Evolutionary conservation across 2,329 filamentous ascomycete species (phyloP).

Genomic region (Talaromyces sp.): DNA sequence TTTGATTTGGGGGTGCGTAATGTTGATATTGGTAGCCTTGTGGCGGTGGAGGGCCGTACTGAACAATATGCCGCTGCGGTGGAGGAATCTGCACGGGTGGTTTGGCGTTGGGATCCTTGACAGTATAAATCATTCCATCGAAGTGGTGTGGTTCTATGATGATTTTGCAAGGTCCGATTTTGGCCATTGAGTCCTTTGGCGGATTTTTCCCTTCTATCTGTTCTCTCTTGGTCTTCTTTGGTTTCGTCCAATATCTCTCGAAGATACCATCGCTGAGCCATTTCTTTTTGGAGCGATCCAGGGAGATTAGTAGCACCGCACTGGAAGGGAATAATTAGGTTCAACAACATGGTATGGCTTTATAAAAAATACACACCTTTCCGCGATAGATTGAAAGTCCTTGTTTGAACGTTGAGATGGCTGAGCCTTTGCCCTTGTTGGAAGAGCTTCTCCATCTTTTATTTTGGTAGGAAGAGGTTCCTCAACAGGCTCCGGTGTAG

Average conservation of each 20-base stretch:
- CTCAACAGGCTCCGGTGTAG: slow-evolving; percentile 30
- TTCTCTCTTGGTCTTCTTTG: slow-evolving; percentile 51
- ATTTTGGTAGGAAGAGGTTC: slow-evolving; percentile 49
- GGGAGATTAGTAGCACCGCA: slow-evolving; percentile 53
- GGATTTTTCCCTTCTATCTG: slow-evolving; percentile 44
- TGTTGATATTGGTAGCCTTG: slow-evolving; percentile 39
- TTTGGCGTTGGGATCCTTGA: slow-evolving; percentile 45
- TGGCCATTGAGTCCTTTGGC: slow-evolving; percentile 50
- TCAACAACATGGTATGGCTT: not conserved
- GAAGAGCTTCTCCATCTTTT: slow-evolving; percentile 50
- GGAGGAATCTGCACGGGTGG: slow-evolving; percentile 35
- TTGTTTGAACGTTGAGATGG: slow-evolving; percentile 40
- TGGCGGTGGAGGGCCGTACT: slow-evolving; percentile 34
- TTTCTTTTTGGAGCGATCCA: slow-evolving; percentile 56
- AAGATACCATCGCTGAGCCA: slow-evolving; percentile 54
- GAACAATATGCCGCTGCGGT: slow-evolving; percentile 38
- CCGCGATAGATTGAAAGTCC: slow-evolving; percentile 58
- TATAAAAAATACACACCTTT: slow-evolving; percentile 38
- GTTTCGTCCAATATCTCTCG: slow-evolving; percentile 56
- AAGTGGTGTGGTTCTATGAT: slow-evolving; percentile 62
- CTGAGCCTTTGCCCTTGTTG: slow-evolving; percentile 50
- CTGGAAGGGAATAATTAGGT: slow-evolving; percentile 29
- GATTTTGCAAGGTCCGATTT: slow-evolving; percentile 55
- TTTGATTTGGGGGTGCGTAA: slow-evolving; percentile 27
- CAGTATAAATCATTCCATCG: slow-evolving; percentile 53